A percentile compares a stretch with the other conserved stretches of the same genome.
Conservation (phyloP, 108 stramenopile genomes). For the Nannochloropsis gaditana region DNA sequence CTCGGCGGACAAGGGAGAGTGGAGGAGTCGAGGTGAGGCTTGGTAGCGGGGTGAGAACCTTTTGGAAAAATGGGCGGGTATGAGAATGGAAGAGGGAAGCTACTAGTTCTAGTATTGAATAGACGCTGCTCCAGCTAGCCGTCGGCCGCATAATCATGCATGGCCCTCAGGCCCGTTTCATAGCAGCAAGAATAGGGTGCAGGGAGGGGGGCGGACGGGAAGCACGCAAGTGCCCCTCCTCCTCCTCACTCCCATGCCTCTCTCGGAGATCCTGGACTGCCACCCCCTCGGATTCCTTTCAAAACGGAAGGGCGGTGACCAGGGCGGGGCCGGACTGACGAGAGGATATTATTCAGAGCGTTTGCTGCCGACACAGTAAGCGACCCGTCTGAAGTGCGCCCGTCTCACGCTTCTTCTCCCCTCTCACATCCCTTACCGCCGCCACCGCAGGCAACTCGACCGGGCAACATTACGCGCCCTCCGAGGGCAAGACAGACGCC, state of each 20-base stretch:
- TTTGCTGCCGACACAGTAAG: not conserved
- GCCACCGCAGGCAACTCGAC: not conserved
- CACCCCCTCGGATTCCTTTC: not conserved
- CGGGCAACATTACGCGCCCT: too few species aligned
- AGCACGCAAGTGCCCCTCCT: not conserved
- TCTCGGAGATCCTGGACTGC: constrained; percentile 7
- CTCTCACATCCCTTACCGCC: not conserved
- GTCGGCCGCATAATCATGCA: constrained; percentile 4
- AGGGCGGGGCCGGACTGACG: not conserved
- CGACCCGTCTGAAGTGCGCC: not conserved
- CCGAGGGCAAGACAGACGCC: not conserved
- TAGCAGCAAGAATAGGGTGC: not conserved
- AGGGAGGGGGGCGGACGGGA: not conserved
- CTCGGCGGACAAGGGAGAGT: not conserved
- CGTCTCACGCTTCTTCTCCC: not conserved
- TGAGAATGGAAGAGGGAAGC: not conserved
- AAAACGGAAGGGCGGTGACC: not conserved
- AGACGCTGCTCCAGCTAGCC: constrained; percentile 19
- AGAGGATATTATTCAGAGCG: not conserved
- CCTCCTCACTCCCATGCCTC: not conserved
- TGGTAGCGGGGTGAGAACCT: not conserved
- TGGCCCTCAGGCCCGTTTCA: constrained; percentile 19
- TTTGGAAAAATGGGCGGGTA: not conserved
- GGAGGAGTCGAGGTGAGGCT: not conserved
- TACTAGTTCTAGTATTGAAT: not conserved